A percentile compares a stretch with the other conserved stretches of the same genome.
Conservation (phyloP, 2,329 filamentous ascomycete species). For the Calcarisporium arbuscula region DNA sequence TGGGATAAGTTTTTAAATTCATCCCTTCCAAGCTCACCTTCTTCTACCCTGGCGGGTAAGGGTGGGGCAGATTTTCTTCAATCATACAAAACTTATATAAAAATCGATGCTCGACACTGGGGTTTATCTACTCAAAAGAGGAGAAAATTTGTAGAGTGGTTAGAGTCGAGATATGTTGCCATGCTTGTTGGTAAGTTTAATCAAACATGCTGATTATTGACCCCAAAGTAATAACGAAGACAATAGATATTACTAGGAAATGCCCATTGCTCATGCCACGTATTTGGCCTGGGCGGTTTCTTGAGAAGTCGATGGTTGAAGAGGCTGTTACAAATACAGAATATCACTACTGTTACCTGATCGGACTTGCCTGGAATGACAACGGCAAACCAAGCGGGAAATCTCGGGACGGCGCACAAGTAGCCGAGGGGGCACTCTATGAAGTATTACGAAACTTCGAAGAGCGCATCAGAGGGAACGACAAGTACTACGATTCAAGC, state of each 20-base stretch:
- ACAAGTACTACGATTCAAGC: conserved; percentile 41
- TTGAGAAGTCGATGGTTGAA: too few relatives aligned
- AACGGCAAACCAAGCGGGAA: conserved; percentile 17
- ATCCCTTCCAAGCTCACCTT: not conserved
- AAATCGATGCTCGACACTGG: conserved; percentile 61
- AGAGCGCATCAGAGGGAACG: conserved; percentile 36
- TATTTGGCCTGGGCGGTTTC: conserved; percentile 59
- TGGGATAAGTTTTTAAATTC: conserved; percentile 37
- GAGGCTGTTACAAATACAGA: conserved; percentile 26
- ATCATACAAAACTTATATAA: conserved; percentile 48
- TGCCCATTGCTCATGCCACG: conserved; percentile 45
- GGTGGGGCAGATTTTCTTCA: conserved; percentile 43
- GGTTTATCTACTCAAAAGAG: conserved; percentile 49
- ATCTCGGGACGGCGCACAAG: conserved; percentile 34
- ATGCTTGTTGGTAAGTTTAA: conserved; percentile 48
- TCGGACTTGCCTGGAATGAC: conserved; percentile 46
- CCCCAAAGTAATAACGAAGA: conserved; percentile 4
- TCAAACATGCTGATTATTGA: not conserved
- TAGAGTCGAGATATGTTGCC: conserved; percentile 53
- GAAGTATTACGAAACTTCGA: conserved; percentile 42
- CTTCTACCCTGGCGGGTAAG: not conserved
- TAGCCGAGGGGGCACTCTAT: conserved; percentile 36
- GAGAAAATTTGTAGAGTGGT: conserved; percentile 52
- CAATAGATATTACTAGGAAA: conserved; percentile 47
- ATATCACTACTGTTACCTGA: conserved; percentile 55